Evolutionary conservation across 2,329 filamentous ascomycete species (phyloP).

Genomic region (Xylaria sp.): DNA sequence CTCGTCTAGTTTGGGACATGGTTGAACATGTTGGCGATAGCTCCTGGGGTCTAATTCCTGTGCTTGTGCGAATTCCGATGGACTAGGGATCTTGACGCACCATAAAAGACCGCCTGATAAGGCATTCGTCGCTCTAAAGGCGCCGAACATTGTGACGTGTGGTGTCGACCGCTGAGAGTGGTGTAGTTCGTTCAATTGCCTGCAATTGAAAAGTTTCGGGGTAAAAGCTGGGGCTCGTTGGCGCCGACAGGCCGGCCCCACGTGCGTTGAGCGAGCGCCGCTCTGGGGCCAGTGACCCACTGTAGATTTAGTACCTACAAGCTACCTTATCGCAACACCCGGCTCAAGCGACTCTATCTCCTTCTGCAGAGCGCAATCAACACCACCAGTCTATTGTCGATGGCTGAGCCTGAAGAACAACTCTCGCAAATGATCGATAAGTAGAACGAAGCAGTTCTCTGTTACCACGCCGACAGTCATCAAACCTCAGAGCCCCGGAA

Average conservation of each 20-base stretch:
- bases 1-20: not conserved
- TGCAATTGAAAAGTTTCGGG: conserved; percentile 40
- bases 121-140: conserved; percentile 81
- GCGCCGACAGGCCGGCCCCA: conserved; percentile 23
- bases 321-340: not conserved
- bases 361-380: not conserved
- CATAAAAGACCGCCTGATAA: conserved; percentile 86
- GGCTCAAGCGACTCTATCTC: not conserved
- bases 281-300: not conserved
- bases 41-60: not conserved
- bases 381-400: not conserved
- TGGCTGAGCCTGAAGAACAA: not conserved
- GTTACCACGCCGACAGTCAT: not conserved
- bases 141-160: conserved; percentile 76
- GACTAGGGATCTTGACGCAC: conserved; percentile 56
- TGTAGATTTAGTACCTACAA: conserved; percentile 7
- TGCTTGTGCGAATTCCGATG: not conserved
- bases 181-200: conserved; percentile 18
- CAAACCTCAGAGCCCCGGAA: not conserved
- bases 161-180: conserved; percentile 21
- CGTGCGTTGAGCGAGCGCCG: conserved; percentile 7
- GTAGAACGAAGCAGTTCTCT: conserved; percentile 29
- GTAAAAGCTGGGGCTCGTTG: conserved; percentile 21
- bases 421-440: conserved; percentile 43
- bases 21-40: not conserved